These are phyloP conservation scores for Solanum pennellii DNA, from an alignment of 257 asterid genomes.

Conservation along the genomic window DNA sequence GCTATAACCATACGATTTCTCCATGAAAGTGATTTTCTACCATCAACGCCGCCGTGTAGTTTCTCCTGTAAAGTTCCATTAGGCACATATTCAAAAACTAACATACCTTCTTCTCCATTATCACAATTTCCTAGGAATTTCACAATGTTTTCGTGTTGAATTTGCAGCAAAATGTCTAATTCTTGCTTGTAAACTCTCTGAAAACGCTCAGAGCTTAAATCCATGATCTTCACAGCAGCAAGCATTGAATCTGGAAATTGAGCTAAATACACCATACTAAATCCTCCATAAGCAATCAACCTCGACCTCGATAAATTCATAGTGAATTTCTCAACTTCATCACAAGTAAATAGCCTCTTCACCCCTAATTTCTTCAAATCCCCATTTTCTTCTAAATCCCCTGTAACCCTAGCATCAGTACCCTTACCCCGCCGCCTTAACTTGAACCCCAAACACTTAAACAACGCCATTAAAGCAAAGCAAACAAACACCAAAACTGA, in stretches of 20 bases:
- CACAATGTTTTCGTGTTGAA: constrained; percentile 45
- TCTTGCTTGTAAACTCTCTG: constrained; percentile 37
- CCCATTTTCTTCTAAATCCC: not conserved
- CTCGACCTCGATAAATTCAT: constrained; percentile 21
- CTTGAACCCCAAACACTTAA: not conserved
- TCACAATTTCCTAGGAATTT: constrained; percentile 40
- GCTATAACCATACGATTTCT: constrained; percentile 48
- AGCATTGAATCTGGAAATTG: constrained; percentile 19
- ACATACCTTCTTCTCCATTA: constrained; percentile 33
- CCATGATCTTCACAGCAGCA: constrained; percentile 49
- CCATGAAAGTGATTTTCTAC: constrained; percentile 30
- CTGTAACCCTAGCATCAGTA: not conserved
- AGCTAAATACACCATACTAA: constrained; percentile 63
- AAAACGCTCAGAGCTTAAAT: constrained; percentile 38
- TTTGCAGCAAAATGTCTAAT: constrained; percentile 31
- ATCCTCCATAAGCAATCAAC: constrained; percentile 64
- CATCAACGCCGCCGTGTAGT: constrained; percentile 13
- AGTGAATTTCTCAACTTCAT: constrained; percentile 26
- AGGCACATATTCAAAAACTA: constrained; percentile 39
- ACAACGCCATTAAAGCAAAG: not conserved
- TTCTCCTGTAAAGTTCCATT: constrained; percentile 55
- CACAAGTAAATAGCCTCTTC: constrained; percentile 18
- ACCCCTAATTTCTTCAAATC: not conserved
- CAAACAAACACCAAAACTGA: not conserved
- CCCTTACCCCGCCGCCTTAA: not conserved